Base-by-base conservation (phyloP, 192 early-diverging fungal genomes). In the Linderina pennispora region DNA sequence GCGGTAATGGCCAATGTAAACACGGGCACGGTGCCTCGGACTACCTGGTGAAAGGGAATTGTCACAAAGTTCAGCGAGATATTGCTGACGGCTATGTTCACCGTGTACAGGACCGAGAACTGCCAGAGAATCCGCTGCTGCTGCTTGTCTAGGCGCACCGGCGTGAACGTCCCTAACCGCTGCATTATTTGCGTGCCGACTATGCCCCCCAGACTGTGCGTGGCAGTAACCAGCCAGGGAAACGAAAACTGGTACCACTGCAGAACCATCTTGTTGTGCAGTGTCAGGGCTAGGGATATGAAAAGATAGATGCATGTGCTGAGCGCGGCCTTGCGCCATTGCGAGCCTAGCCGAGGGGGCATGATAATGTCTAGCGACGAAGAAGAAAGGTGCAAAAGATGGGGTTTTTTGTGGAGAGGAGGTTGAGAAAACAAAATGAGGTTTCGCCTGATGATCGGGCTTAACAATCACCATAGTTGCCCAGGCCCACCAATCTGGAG, bases 51-150 rank as follows among this genome's bases (percentile, higher is more conserved):
- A 43, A 92, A 75, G 7, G 56, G 53, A 19, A 66, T 53, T 2
- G 58, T 51, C n/a, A 82, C 80, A 40, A 85, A 77, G 75, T 87
- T 80, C 72, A 91, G 48, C 35, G 86, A 88, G 6, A 92, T 81
- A 48, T 88, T 91, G 51, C 82, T 85, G 4, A 88, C 80, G 19
- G 87, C 89, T 57, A 94, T 92, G 50, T 94, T 94, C 55, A 86
- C 78, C 0, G 89, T 94, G 53, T 91, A 94, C 1, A 94, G 79
- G 20, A 88, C 64, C 9, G 88, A 91, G 58, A 91, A 94, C 42
- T 82, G 65, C 45, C 82, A 49, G 73, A 94, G 78, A 25, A 81
- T 53, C 62, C 77, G 69, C 43, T 66, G 75, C 38, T 89, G 85
- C 13, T 69, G 57, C 25, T 54, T 55, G n/a, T 68, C 73, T 2